These are phyloP conservation scores for Jacaranda copaia DNA, from an alignment of 257 asterid species.

Conservation along the genomic window DNA sequence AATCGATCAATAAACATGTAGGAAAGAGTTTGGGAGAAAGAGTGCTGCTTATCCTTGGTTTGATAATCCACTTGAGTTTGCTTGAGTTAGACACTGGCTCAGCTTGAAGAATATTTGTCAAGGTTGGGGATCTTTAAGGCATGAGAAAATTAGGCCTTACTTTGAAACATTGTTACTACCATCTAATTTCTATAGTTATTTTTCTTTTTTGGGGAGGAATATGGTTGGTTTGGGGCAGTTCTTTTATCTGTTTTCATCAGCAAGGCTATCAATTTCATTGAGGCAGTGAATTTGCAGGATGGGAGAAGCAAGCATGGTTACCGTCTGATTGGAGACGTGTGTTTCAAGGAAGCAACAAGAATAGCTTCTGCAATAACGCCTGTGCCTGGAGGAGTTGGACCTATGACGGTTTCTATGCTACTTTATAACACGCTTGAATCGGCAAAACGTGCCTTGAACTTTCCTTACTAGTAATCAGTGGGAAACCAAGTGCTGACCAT, in stretches of 20 bases:
- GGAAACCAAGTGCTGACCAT: background rate
- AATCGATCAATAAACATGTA: background rate
- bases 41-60: background rate
- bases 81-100: background rate
- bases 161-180: too few relatives aligned
- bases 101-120: slow-evolving; percentile 11
- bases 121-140: background rate
- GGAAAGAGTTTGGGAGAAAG: background rate
- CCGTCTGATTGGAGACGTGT: slow-evolving; percentile 77
- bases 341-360: slow-evolving; percentile 74
- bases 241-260: background rate
- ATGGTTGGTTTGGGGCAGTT: background rate
- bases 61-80: background rate
- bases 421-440: slow-evolving; percentile 80
- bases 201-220: background rate
- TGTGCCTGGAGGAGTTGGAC: slow-evolving; percentile 97
- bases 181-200: background rate
- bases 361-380: slow-evolving; percentile 86
- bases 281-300: slow-evolving; percentile 56
- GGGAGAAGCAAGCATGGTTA: slow-evolving; percentile 64
- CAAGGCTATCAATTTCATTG: background rate
- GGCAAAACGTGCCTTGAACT: slow-evolving; percentile 63
- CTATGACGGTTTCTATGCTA: slow-evolving; percentile 95
- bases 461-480: slow-evolving; percentile 8
- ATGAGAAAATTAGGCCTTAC: too few relatives aligned